Evolutionary conservation across 352 stramenopile species (phyloP), one percentile per base, ranked within the genome.

Genomic region (Pythium chondricola): DNA sequence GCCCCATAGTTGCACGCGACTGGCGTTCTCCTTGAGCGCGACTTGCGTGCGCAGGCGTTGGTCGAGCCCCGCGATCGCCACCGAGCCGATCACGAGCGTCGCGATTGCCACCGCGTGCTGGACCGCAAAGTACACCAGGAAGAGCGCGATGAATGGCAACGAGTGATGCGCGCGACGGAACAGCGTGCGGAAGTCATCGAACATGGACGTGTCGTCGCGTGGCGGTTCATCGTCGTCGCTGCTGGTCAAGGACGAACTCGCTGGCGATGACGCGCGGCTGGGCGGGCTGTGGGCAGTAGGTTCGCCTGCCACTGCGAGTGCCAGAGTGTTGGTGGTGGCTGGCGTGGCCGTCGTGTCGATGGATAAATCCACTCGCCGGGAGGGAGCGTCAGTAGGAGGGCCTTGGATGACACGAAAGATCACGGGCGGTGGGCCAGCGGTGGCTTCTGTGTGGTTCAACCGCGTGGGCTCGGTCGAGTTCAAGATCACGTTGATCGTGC

Each of bases 101-200:
- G 81, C 40, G 26, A 92, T 86, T 5, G 75, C 81, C 13, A 61
- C 79, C 8, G 71, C 68, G 58, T 92, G 81, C 58, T 87, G 69
- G 52, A 87, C 89, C 26, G 77, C 69, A 63, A 92, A 85, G 56
- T 88, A 89, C 21, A 89, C 52, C 9, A 89, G 27, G 21, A 92
- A 79, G 8, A 92, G 45, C 8, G 66, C 74, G 4, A 81, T 31
- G 56, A 92, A 92, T 18, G 81, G 81, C 52, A 89, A 57, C 25
- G 75, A 81, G 58, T 87, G 73, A 54, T 89, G 70, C 45, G 71
- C 83, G 2, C 75, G 69, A n/a, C 74, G 71, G 18, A 87, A 74
- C 11, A 92, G 58, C 13, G 56, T 55, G 38, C 82, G 67, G 6
- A 92, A 48, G 47, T 92, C 81, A 25, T 86, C 71, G 30, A 84